These are phyloP conservation scores for Ceratorhiza oryzae-sativae DNA, from an alignment of 1,284 basidiomycete species.

Conservation along the genomic window DNA sequence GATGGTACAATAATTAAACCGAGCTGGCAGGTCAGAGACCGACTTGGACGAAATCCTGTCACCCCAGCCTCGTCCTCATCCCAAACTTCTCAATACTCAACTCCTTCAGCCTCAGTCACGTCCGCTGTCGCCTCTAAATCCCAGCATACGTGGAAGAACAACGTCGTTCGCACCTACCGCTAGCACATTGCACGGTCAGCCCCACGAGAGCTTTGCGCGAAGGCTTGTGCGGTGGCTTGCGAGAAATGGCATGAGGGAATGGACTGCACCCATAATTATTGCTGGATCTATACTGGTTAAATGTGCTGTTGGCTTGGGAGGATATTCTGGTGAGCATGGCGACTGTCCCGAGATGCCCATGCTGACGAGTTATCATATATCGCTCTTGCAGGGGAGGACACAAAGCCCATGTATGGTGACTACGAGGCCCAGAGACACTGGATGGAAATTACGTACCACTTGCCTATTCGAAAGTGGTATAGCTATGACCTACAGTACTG, in stretches of 20 bases:
- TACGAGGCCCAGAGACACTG: constrained; percentile 94
- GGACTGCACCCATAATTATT: constrained; percentile 64
- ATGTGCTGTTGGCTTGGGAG: constrained; percentile 73
- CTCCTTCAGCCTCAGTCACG: constrained; percentile 57
- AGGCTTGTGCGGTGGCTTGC: constrained; percentile 81
- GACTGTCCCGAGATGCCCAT: neutral
- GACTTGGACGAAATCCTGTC: constrained; percentile 59
- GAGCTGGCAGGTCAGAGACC: constrained; percentile 43
- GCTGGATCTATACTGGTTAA: constrained; percentile 65
- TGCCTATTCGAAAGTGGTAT: constrained; percentile 82
- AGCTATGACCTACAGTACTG: constrained; percentile 86
- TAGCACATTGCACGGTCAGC: constrained; percentile 48
- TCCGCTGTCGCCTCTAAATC: constrained; percentile 48
- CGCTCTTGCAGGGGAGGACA: constrained; percentile 62
- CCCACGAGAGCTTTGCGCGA: constrained; percentile 61
- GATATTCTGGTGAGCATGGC: constrained; percentile 74
- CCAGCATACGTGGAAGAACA: constrained; percentile 39
- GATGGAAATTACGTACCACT: constrained; percentile 86
- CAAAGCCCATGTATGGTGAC: constrained; percentile 87
- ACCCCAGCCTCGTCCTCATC: constrained; percentile 64
- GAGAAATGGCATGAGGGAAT: constrained; percentile 63
- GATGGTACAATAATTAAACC: constrained; percentile 12
- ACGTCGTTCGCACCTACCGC: constrained; percentile 49
- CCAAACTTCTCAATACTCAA: constrained; percentile 64
- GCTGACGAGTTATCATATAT: too few species aligned